Conservation (phyloP, 768 basidiomycete species). For the Leccinum pellstonianum region DNA sequence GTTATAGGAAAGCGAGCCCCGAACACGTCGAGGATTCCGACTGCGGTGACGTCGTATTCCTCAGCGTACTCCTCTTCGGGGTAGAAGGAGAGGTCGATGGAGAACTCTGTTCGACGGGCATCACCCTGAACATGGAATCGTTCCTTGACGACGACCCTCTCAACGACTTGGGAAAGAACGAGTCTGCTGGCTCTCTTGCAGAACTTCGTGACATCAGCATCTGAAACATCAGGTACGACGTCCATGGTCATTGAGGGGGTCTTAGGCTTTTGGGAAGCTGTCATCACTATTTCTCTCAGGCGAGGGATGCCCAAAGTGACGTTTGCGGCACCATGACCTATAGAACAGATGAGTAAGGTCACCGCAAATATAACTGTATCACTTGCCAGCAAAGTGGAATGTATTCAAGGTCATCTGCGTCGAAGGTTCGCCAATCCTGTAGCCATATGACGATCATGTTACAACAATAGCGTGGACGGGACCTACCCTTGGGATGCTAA, state of each 20-base stretch:
- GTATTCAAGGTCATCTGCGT: constrained; percentile 99
- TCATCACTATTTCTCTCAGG: constrained; percentile 98
- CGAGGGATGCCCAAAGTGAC: constrained; percentile 99
- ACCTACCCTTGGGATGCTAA: constrained; percentile 94
- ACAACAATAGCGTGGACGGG: neutral
- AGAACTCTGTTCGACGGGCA: constrained; percentile 76
- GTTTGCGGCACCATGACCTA: constrained; percentile 98
- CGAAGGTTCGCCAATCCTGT: constrained; percentile 95
- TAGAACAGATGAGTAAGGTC: constrained; percentile 6
- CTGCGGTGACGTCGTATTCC: constrained; percentile 75
- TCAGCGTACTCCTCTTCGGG: constrained; percentile 77
- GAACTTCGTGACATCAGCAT: constrained; percentile 66
- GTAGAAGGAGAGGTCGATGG: constrained; percentile 80
- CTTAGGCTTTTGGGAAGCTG: constrained; percentile 91
- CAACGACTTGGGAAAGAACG: constrained; percentile 84
- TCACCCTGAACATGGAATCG: constrained; percentile 62
- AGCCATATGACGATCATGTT: constrained; percentile 3
- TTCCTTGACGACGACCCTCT: constrained; percentile 80
- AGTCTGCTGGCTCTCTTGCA: constrained; percentile 88
- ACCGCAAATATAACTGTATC: neutral
- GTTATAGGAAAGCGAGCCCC: constrained; percentile 71
- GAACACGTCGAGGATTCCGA: constrained; percentile 73
- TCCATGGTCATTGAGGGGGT: constrained; percentile 96
- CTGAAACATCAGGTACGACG: constrained; percentile 51
- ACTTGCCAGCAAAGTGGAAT: constrained; percentile 95